Evolutionary conservation across 768 basidiomycete genomes (phyloP).

Genomic region (Amanita inopinata): DNA sequence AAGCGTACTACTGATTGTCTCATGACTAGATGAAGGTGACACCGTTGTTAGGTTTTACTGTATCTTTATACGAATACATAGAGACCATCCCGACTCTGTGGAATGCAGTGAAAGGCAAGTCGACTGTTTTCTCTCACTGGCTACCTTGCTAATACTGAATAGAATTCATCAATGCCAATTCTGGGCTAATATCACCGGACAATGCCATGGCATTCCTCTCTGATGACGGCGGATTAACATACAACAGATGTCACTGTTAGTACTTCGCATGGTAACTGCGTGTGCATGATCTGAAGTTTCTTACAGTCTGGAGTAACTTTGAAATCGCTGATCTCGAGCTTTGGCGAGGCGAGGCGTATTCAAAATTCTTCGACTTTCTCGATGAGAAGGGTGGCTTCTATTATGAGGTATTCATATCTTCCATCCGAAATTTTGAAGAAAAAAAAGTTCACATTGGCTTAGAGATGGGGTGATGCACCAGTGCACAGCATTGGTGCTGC

Average conservation of each 20-base stretch:
- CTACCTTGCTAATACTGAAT: conserved; percentile 7
- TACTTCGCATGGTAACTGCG: conserved; percentile 10
- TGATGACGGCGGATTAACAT: conserved; percentile 62
- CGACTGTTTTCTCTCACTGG: background rate
- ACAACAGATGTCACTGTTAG: conserved; percentile 71
- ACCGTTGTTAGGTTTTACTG: conserved; percentile 55
- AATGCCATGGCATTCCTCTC: conserved; percentile 80
- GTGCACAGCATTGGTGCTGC: conserved; percentile 88
- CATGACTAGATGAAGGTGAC: background rate
- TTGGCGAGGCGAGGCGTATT: conserved; percentile 78
- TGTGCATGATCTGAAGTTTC: conserved; percentile 1
- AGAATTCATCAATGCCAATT: conserved; percentile 69
- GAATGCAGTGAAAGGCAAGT: conserved; percentile 59
- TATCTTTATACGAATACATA: conserved; percentile 76
- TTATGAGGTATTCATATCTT: conserved; percentile 46
- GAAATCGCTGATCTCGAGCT: conserved; percentile 82
- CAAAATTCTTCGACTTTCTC: conserved; percentile 73
- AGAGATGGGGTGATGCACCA: conserved; percentile 92
- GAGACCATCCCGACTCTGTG: conserved; percentile 84
- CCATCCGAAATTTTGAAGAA: background rate
- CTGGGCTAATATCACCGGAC: conserved; percentile 47
- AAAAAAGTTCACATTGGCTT: conserved; percentile 5
- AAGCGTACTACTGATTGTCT: too few species aligned
- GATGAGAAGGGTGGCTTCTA: conserved; percentile 82
- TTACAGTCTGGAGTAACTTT: conserved; percentile 85